Base-by-base conservation (phyloP, 371 early-diverging fungal species). In the Apophysomyces ossiformis region DNA sequence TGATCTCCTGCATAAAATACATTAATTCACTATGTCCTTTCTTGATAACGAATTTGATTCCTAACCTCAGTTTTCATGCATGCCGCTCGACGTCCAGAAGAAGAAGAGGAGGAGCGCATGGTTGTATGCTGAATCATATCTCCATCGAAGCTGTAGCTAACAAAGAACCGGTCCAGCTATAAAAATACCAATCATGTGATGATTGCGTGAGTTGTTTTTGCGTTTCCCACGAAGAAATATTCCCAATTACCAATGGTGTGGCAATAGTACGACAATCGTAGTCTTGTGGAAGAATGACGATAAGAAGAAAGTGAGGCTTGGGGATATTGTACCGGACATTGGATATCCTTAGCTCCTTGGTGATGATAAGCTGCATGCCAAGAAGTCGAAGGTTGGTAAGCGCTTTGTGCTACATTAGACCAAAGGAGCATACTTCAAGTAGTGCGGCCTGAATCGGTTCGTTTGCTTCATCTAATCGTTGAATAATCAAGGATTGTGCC, bases 111-210 rank as follows among this genome's bases (percentile, higher is more conserved):
- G 32, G 32, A 26, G 32, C 68, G 35, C 43, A 58, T 56, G 78
- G 63, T 69, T 74, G 41, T 43, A 46, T 38, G 36, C 59, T 35
- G 54, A 47, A 82, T 70, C 64, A 75, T 68, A 11, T 76, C 77
- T 43, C 77, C 77, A n/a, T 79, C 78, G 41, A 81, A 79, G 18
- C 73, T 71, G 64, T 83, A 85, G 50, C 84, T 82, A 18, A 85
- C 76, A 70, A 84, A 87, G 61, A 82, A 78, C 18, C 82, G 72
- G 61, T 87, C 84, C 60, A 87, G 66, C 87, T 86, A 70, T 41
- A 12, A 38, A n/a, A 39, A 36, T n/a, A 18, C 9, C 21, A 16
- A 50, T 50, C 54, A 50, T 50, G 54, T 50, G 54, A 21, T 21
- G 9, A n/a, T 50, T 21, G 9, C 21, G 54, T 50, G 21, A 58